Percentiles rank a stretch among this genome's conserved stretches.
Evolutionary conservation across 2,329 filamentous ascomycete genomes (phyloP).

Genomic region (Bipolaris bicolor): DNA sequence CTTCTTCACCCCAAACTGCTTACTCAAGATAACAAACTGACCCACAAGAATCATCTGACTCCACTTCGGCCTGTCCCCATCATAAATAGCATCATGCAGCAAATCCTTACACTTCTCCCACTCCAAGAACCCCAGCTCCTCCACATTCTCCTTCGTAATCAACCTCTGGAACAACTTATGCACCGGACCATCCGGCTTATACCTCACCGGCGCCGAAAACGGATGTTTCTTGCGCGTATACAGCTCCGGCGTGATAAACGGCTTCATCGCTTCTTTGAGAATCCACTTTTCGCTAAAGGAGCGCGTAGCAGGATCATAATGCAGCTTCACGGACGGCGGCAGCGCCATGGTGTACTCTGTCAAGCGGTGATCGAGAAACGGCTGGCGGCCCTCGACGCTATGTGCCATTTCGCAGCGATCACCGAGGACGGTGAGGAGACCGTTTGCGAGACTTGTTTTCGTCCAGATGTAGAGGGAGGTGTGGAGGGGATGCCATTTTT

Average conservation of each 20-base stretch:
- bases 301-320: constrained; percentile 31
- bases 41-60: constrained; percentile 27
- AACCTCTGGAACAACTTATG: constrained; percentile 43
- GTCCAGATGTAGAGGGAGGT: constrained; percentile 35
- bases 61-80: constrained; percentile 20
- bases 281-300: constrained; percentile 57
- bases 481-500: constrained; percentile 35
- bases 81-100: constrained; percentile 18
- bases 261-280: constrained; percentile 57
- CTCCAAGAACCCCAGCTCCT: constrained; percentile 32
- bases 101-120: constrained; percentile 21
- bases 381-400: constrained; percentile 50
- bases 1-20: constrained; percentile 19
- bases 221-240: constrained; percentile 59
- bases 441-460: constrained; percentile 30
- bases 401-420: constrained; percentile 56
- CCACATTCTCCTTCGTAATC: constrained; percentile 38
- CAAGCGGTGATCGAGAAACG: constrained; percentile 51
- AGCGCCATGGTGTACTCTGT: constrained; percentile 50
- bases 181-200: constrained; percentile 52
- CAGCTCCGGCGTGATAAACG: constrained; percentile 60
- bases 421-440: constrained; percentile 52
- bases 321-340: constrained; percentile 48
- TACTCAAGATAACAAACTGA: constrained; percentile 23
- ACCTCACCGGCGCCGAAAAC: constrained; percentile 56